phyloP scores from a whole-genome alignment of 352 stramenopile species.

The Phytophthora colocasiae region DNA sequence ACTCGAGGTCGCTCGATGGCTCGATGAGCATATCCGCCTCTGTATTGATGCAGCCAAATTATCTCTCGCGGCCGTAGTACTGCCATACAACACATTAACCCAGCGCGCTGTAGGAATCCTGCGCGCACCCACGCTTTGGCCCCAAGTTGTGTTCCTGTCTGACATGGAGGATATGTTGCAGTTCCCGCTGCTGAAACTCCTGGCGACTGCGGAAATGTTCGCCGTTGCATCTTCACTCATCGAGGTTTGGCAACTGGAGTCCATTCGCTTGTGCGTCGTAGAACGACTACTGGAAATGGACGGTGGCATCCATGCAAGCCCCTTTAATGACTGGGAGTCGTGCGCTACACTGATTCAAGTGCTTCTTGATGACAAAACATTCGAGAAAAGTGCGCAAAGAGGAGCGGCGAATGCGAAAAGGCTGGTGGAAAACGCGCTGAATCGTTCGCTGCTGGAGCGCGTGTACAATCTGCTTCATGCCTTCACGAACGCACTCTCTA shows the following conservation, averaged over 20 bases:
- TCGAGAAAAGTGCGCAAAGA: conserved; percentile 35
- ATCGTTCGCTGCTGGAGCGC: conserved; percentile 47
- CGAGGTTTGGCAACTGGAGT: conserved; percentile 45
- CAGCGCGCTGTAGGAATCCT: conserved; percentile 55
- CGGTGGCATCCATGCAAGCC: conserved; percentile 11
- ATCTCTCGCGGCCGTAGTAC: conserved; percentile 46
- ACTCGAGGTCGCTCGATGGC: conserved; percentile 60
- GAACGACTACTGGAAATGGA: conserved; percentile 29
- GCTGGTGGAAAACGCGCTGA: conserved; percentile 45
- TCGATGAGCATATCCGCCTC: conserved; percentile 48
- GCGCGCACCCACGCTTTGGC: conserved; percentile 35
- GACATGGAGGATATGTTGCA: conserved; percentile 58
- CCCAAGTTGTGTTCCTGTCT: conserved; percentile 45
- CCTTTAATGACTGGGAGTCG: conserved; percentile 44
- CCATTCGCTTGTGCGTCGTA: conserved; percentile 29
- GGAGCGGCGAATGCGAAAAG: conserved; percentile 32
- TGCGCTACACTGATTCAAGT: conserved; percentile 46
- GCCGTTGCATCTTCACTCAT: conserved; percentile 43
- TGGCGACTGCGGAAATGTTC: conserved; percentile 47
- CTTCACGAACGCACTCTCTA: conserved; percentile 41
- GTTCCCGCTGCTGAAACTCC: conserved; percentile 53
- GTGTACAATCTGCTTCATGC: conserved; percentile 51
- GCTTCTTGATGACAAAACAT: conserved; percentile 52
- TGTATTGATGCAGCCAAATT: conserved; percentile 41
- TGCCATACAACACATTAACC: conserved; percentile 47